Conservation (phyloP, 805 yeast species). For the Saccharomyces jurei region DNA sequence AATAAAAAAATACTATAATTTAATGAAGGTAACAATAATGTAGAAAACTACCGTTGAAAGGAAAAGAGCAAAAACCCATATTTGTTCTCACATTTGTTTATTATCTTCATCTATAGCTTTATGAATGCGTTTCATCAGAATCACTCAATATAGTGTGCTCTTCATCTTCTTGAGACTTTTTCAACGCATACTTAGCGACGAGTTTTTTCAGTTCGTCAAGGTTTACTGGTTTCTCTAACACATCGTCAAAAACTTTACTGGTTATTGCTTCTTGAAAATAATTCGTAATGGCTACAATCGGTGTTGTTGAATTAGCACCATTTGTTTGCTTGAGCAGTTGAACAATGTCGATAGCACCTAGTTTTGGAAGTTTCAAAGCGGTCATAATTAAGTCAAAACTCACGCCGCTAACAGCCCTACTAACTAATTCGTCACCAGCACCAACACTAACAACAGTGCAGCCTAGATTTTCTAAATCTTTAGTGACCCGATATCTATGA, state of each 20-base stretch:
- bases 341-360: conserved; percentile 69
- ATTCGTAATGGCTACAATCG: conserved; percentile 67
- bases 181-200: conserved; percentile 25
- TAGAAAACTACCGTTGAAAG: not conserved
- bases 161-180: conserved; percentile 26
- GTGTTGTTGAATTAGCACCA: conserved; percentile 70
- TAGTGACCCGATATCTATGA: conserved; percentile 58
- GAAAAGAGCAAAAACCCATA: not conserved
- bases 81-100: not conserved
- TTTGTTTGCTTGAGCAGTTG: conserved; percentile 67
- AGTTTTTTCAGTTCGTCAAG: conserved; percentile 20
- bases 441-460: conserved; percentile 73
- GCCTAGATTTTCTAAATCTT: conserved; percentile 57
- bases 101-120: not conserved
- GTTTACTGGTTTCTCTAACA: conserved; percentile 62
- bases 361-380: conserved; percentile 58
- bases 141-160: conserved; percentile 30
- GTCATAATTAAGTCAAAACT: conserved; percentile 79
- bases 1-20: not conserved
- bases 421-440: conserved; percentile 74
- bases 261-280: conserved; percentile 57
- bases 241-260: conserved; percentile 51
- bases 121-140: conserved; percentile 11
- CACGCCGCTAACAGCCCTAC: conserved; percentile 74
- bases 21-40: not conserved